Conservation (phyloP, 495 filamentous ascomycete species). For the Cercophora newfieldiana region DNA sequence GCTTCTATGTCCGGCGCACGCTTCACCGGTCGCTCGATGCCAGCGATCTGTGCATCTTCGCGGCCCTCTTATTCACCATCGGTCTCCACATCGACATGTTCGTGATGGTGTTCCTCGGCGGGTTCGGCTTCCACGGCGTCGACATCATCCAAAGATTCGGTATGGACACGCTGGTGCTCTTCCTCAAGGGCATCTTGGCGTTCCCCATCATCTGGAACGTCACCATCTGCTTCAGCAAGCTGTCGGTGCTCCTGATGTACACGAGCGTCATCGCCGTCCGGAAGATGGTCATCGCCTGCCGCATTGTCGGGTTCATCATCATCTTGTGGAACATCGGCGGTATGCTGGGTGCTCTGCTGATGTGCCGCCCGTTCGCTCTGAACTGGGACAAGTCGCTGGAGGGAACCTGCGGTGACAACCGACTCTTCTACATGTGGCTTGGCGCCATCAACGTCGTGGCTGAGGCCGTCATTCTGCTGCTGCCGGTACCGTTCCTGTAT, state of each 20-base stretch:
- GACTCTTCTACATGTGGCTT: slow-evolving; percentile 21
- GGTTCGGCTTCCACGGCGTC: slow-evolving; percentile 19
- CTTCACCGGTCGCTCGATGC: slow-evolving; percentile 12
- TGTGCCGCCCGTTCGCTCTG: slow-evolving; percentile 22
- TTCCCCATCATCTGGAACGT: slow-evolving; percentile 23
- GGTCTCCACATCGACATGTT: slow-evolving; percentile 21
- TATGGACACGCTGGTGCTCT: slow-evolving; percentile 23
- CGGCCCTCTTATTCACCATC: slow-evolving; percentile 20
- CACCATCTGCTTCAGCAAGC: slow-evolving; percentile 23
- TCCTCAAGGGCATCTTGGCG: slow-evolving; percentile 21
- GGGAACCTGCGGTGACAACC: slow-evolving; percentile 20
- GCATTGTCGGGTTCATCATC: slow-evolving; percentile 16
- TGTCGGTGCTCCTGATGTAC: slow-evolving; percentile 25
- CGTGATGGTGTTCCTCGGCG: slow-evolving; percentile 16
- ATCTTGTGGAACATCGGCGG: slow-evolving; percentile 15
- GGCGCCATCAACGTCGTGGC: slow-evolving; percentile 19
- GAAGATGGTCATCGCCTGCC: slow-evolving; percentile 10
- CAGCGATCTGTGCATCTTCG: slow-evolving; percentile 18
- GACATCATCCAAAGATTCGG: slow-evolving; percentile 18
- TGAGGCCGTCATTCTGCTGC: slow-evolving; percentile 16
- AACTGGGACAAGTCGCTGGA: slow-evolving; percentile 21
- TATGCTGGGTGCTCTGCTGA: slow-evolving; percentile 14
- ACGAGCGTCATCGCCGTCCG: slow-evolving; percentile 16
- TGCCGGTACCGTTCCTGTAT: slow-evolving; percentile 19
- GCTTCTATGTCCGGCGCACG: slow-evolving; percentile 14